Evolutionary conservation across 768 basidiomycete species (phyloP), one percentile per base, ranked within the genome.

Genomic region (Pholiota molesta): DNA sequence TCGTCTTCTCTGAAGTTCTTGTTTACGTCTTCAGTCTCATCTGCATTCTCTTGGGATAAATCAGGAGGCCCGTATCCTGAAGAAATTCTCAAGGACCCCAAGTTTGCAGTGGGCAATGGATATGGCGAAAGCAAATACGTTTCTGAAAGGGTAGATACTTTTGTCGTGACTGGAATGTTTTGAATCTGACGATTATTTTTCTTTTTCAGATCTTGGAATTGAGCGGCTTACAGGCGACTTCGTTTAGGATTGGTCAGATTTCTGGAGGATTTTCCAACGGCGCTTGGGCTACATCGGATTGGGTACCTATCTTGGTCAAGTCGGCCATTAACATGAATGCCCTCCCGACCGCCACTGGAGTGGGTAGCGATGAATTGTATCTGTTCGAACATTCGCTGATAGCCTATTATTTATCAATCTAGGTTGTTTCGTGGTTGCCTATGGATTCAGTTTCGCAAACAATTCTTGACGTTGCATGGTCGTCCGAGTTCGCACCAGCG

Each of bases 281-380:
- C 2, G 74, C 75, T 10, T 81, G 79, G 79, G 67, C 75, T 3
- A 71, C 70, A 7, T 73, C 67, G 1, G 78, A 79, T 26, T 80
- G 79, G 77, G 64, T 80, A 11, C 77, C 79, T 0, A 75, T 76
- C 49, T 65, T 78, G 2, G 66, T 78, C n/a, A 78, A 78, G 59
- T 75, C 78, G 6, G 75, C 75, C 60, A 13, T 70, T 5, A 54
- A 65, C 7, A 60, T 76, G 26, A 72, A 72, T 16, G 69, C 62
- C 3, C 60, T 78, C 14, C 77, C 77, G 4, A 63, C 62, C 2
- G 62, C 65, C 9, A 40, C 61, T 26, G 75, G 76, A 44, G 75
- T 77, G 44, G 33, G 69, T 71, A 10, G n/a, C 23, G 11, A 19
- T 33, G 35, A 16, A 14, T 16, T 13, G 5, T 37, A 37, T 37